Percentiles rank a stretch among this genome's conserved stretches.
Conservation (phyloP, 2,329 filamentous ascomycete genomes). For the Colletotrichum chlorophyti region DNA sequence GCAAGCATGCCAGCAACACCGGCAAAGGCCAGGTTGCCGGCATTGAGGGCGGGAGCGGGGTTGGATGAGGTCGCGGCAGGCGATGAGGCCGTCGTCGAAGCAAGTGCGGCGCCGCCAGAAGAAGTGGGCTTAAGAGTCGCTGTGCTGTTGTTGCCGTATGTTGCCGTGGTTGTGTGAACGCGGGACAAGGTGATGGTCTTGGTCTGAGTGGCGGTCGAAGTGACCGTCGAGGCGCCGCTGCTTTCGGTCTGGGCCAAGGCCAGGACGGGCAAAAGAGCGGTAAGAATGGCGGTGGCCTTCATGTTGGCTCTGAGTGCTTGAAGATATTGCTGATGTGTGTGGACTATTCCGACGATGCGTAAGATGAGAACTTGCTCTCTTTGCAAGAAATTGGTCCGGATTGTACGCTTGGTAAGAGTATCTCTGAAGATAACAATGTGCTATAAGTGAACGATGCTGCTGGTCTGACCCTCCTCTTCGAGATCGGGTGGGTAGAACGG, state of each 20-base stretch:
- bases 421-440: constrained; percentile 6
- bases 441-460: background rate
- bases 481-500: background rate
- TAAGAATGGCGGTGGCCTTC: constrained; percentile 50
- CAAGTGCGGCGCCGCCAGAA: constrained; percentile 31
- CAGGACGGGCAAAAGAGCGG: constrained; percentile 60
- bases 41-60: constrained; percentile 45
- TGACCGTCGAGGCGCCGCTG: constrained; percentile 45
- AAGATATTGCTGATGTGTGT: constrained; percentile 21
- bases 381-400: constrained; percentile 25
- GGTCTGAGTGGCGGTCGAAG: constrained; percentile 57
- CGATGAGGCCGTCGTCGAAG: constrained; percentile 29
- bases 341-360: constrained; percentile 10
- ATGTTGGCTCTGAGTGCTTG: constrained; percentile 36
- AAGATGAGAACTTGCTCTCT: constrained; percentile 8
- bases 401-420: background rate
- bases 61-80: constrained; percentile 33
- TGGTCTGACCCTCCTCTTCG: background rate
- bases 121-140: constrained; percentile 38
- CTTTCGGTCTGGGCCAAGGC: constrained; percentile 52
- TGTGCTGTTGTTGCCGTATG: constrained; percentile 46
- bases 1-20: constrained; percentile 58
- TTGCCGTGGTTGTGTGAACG: constrained; percentile 49
- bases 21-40: constrained; percentile 53
- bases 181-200: constrained; percentile 43